Base-by-base conservation (phyloP, 441 rosid species). In the Mallotus repandus region DNA sequence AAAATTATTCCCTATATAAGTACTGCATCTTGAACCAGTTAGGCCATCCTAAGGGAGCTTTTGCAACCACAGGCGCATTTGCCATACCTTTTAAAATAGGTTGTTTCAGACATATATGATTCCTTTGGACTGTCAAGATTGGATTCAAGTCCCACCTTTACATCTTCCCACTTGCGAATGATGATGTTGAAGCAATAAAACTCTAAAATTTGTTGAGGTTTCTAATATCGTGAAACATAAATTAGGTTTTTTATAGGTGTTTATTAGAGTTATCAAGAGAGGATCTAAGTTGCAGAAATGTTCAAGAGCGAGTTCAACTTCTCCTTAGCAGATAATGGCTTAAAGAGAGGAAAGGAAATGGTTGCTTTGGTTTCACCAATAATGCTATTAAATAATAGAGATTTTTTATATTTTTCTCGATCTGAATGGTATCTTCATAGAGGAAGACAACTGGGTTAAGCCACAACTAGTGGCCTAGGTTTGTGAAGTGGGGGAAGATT, bases 261-360 rank as follows among this genome's bases (percentile, higher is more conserved):
- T 76, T 73, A 93, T 84, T 48, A 89, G 81, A 52, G 82, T 18
- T 29, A 86, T 79, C 48, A 93, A 83, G 14, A 85, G 78, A 61
- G 85, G 89, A 58, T 91, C 97, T 13, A 87, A 75, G 77, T 5
- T 15, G 43, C 86, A 82, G 16, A 93, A 83, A 79, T 87, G 94
- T 29, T 66, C 74, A 53, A 91, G 88, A 19, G 98, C 91, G 67
- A 81, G 49, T 48, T 88, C 89, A 7, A 91, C 71, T 80, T 89
- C 88, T 25, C 90, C 86, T 76, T 68, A n/a, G 72, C 19, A 0
- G 91, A 87, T 50, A 91, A 70, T 6, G 89, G 73, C 35, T 80
- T 86, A 6, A 69, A 15, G 32, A 71, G 25, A 7, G 71, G 13
- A 15, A 62, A 38, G 16, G 81, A 8, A 41, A 29, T 4, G 52